These are phyloP conservation scores for Lentinula sp. DNA, from an alignment of 768 basidiomycete species.

Conservation along the genomic window DNA sequence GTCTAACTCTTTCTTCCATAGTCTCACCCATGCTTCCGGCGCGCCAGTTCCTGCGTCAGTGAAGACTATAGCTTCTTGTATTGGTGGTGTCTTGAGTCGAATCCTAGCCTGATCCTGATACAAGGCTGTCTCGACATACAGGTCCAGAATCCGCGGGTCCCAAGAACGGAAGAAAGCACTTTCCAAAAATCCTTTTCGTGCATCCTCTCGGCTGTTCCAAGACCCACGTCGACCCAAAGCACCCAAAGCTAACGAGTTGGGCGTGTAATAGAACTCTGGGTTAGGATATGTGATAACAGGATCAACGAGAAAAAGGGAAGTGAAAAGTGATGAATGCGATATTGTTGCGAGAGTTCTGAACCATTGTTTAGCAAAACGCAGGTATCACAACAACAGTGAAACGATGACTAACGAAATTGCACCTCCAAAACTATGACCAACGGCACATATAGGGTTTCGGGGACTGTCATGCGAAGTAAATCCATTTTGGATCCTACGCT, in stretches of 20 bases:
- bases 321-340: slow-evolving; percentile 60
- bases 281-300: slow-evolving; percentile 52
- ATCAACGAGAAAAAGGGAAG: slow-evolving; percentile 70
- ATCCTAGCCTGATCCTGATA: slow-evolving; percentile 31
- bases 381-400: not conserved
- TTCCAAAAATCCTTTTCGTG: slow-evolving; percentile 37
- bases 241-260: slow-evolving; percentile 24
- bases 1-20: slow-evolving; percentile 34
- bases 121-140: slow-evolving; percentile 59
- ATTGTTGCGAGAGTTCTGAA: slow-evolving; percentile 60
- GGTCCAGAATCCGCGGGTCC: slow-evolving; percentile 55
- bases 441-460: slow-evolving; percentile 42
- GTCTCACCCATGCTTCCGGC: slow-evolving; percentile 35
- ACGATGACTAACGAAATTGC: slow-evolving; percentile 55
- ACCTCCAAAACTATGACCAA: slow-evolving; percentile 87
- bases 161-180: slow-evolving; percentile 67
- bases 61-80: slow-evolving; percentile 64
- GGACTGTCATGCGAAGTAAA: slow-evolving; percentile 31
- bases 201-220: slow-evolving; percentile 66
- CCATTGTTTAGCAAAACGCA: not conserved
- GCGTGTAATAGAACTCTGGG: slow-evolving; percentile 13
- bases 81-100: slow-evolving; percentile 57
- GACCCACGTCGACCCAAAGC: slow-evolving; percentile 53
- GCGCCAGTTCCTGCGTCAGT: slow-evolving; percentile 33
- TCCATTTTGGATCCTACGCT: slow-evolving; percentile 38